Evolutionary conservation across 768 basidiomycete species (phyloP).

Genomic region (Dioszegia aurantiaca): DNA sequence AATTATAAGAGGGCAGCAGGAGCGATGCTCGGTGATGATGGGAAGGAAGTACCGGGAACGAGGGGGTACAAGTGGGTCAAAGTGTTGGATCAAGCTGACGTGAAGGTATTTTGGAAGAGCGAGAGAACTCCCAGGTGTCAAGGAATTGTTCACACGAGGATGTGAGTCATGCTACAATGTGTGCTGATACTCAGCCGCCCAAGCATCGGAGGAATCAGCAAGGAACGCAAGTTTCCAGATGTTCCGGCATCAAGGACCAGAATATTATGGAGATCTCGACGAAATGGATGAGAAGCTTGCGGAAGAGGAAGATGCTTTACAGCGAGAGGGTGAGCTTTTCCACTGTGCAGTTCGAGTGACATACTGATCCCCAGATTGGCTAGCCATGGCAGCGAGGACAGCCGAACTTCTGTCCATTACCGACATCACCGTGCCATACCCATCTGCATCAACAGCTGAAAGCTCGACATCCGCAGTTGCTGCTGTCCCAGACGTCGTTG

Average conservation of each 20-base stretch:
- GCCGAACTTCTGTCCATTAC: slow-evolving; percentile 16
- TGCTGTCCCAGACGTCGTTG: background rate
- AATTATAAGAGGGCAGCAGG: slow-evolving; percentile 86
- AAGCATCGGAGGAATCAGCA: slow-evolving; percentile 84
- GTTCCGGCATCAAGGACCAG: slow-evolving; percentile 79
- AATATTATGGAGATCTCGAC: slow-evolving; percentile 88
- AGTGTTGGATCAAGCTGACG: background rate
- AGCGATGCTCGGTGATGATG: slow-evolving; percentile 92
- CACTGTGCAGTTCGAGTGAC: slow-evolving; percentile 5
- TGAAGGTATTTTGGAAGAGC: slow-evolving; percentile 94
- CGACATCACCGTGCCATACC: slow-evolving; percentile 19
- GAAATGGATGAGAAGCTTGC: slow-evolving; percentile 69
- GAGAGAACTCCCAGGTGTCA: slow-evolving; percentile 90
- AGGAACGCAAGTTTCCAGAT: slow-evolving; percentile 75
- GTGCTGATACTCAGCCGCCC: slow-evolving; percentile 47
- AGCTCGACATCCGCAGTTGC: slow-evolving; percentile 5
- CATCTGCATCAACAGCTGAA: slow-evolving; percentile 7
- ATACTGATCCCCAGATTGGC: slow-evolving; percentile 34
- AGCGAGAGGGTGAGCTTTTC: slow-evolving; percentile 58
- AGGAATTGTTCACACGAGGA: slow-evolving; percentile 84
- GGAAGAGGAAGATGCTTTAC: slow-evolving; percentile 67
- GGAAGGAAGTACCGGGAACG: slow-evolving; percentile 92
- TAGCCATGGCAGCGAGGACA: slow-evolving; percentile 24
- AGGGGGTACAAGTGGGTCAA: slow-evolving; percentile 86
- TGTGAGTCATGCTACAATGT: slow-evolving; percentile 56